Percentiles rank a stretch among this genome's conserved stretches.
Evolutionary conservation across 352 stramenopile species (phyloP).

Genomic region (Phytophthora pinifolia): DNA sequence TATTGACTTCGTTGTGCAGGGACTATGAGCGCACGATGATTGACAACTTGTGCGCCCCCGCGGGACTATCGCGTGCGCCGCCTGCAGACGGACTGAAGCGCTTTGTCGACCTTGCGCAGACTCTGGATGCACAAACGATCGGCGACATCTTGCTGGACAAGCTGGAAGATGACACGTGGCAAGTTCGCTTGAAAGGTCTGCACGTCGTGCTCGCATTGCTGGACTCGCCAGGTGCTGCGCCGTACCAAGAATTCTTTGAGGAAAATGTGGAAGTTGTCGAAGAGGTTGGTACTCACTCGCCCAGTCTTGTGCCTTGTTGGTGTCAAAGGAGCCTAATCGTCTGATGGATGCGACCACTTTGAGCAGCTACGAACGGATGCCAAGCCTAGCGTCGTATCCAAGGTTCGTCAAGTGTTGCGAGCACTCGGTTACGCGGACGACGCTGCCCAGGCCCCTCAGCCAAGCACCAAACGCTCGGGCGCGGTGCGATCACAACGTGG

Average conservation of each 20-base stretch:
- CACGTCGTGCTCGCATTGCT: slow-evolving; percentile 79
- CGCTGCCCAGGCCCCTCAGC: slow-evolving; percentile 12
- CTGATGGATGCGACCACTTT: not conserved
- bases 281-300: slow-evolving; percentile 37
- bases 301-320: not conserved
- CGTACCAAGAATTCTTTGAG: slow-evolving; percentile 82
- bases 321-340: not conserved
- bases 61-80: slow-evolving; percentile 70
- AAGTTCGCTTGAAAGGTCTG: slow-evolving; percentile 81
- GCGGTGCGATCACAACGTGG: slow-evolving; percentile 16
- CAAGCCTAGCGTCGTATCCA: slow-evolving; percentile 81
- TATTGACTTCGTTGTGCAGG: slow-evolving; percentile 25
- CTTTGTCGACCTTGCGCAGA: slow-evolving; percentile 87
- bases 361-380: slow-evolving; percentile 60
- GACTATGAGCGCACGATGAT: slow-evolving; percentile 88
- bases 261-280: slow-evolving; percentile 84
- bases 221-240: slow-evolving; percentile 57
- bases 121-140: slow-evolving; percentile 81
- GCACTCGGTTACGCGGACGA: slow-evolving; percentile 68
- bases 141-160: slow-evolving; percentile 88
- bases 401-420: slow-evolving; percentile 69
- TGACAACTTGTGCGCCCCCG: slow-evolving; percentile 78
- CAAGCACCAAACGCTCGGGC: slow-evolving; percentile 13
- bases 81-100: slow-evolving; percentile 77
- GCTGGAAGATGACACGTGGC: slow-evolving; percentile 81